Evolutionary conservation across 2,329 filamentous ascomycete species (phyloP), one percentile per base, ranked within the genome.

Genomic region (Bipolaris zeicola): DNA sequence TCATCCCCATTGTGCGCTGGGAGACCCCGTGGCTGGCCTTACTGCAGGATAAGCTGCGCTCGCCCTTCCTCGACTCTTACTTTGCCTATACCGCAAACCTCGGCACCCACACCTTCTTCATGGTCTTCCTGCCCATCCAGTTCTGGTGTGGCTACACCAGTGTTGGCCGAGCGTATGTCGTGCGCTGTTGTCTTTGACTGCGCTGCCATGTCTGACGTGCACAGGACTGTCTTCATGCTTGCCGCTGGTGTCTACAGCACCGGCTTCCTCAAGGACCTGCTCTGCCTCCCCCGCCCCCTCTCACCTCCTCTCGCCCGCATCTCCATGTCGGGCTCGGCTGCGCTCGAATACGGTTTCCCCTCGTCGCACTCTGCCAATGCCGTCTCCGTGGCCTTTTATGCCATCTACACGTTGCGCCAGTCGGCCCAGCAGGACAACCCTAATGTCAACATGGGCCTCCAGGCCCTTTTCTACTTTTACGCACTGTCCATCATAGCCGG

Each of bases 21-120:
- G 95, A 99, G 80, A 99, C 95, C 28, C 94, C 93, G 1, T 95
- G 96, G 77, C 87, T 99, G 16, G 94, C 94, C 55, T 89, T 86
- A 79, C 80, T 96, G 71, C 95, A 99, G 82, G 84, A 88, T 65
- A 87, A 82, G 73, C 78, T 94, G 74, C 90, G 94, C 70, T 89
- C 91, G 18, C 91, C 92, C 0, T 85, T 90, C 7, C 87, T 98
- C 69, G 95, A 99, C 78, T 91, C 91, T 61, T 99, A 97, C 81
- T 99, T 99, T 78, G 94, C 95, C 48, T 91, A 96, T 64, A 96
- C 93, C 0, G 95, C 95, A 62, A 99, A 98, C 76, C 85, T 98
- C 92, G 95, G 64, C 10, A 99, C 95, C 0, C 95, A 99, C 78
- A 99, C 95, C 0, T 98, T 97, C 81, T 99, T 97, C 82, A 98